Conservation (phyloP, 164 flowering plant genomes). For the Berberis vulgaris region DNA sequence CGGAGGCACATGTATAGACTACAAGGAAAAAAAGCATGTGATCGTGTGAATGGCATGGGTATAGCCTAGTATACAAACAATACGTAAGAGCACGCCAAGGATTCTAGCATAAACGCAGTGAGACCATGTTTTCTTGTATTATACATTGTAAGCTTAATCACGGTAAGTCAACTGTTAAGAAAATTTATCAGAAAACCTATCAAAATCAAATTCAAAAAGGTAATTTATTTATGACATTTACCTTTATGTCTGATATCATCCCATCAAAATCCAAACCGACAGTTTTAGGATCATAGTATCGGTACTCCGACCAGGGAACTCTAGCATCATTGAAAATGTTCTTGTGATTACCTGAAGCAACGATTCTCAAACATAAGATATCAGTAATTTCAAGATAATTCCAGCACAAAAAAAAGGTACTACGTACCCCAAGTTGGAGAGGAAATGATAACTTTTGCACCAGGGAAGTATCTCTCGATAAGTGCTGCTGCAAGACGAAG, state of each 20-base stretch:
- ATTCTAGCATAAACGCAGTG: too few species aligned
- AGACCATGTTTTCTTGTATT: too few species aligned
- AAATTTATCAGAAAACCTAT: too few species aligned
- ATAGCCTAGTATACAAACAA: too few species aligned
- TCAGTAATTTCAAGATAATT: background rate
- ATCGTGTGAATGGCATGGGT: too few species aligned
- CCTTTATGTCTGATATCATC: constrained; percentile 94
- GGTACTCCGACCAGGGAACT: constrained; percentile 97
- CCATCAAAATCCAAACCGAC: constrained; percentile 98
- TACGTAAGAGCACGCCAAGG: too few species aligned
- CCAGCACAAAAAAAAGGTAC: constrained; percentile 8
- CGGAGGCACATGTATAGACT: too few species aligned
- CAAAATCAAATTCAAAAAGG: too few species aligned
- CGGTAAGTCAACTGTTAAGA: too few species aligned
- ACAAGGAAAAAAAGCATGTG: too few species aligned
- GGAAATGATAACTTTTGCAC: constrained; percentile 82
- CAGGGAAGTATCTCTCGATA: constrained; percentile 87
- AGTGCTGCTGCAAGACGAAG: constrained; percentile 94
- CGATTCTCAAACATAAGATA: constrained; percentile 7
- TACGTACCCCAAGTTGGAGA: constrained; percentile 96
- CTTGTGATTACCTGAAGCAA: constrained; percentile 84
- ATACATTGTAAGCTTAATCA: too few species aligned
- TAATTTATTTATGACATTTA: constrained; percentile 6
- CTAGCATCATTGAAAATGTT: constrained; percentile 95
- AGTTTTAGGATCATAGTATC: constrained; percentile 90